Conservation (phyloP, 805 yeast genomes). For the Wickerhamomyces ciferrii region DNA sequence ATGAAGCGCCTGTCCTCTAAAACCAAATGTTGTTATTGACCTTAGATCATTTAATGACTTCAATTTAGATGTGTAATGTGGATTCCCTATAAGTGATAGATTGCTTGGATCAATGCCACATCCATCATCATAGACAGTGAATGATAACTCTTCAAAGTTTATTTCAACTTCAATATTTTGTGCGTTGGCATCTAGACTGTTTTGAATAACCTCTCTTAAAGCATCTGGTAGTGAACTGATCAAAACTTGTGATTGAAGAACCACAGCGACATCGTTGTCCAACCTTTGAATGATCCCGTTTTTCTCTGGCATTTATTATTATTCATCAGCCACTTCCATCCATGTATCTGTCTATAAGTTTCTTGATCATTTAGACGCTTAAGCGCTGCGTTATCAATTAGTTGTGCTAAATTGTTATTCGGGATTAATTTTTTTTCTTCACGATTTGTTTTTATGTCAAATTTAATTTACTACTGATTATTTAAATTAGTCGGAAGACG, state of each 20-base stretch:
- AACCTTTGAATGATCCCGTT: not conserved
- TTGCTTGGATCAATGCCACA: constrained; percentile 48
- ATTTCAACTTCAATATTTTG: constrained; percentile 26
- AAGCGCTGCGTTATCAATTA: too few relatives aligned
- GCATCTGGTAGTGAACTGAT: constrained; percentile 32
- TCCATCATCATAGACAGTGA: constrained; percentile 61
- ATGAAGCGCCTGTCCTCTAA: constrained; percentile 63
- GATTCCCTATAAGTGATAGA: constrained; percentile 36
- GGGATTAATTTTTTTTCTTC: too few relatives aligned
- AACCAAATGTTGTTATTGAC: constrained; percentile 45
- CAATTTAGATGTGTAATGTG: constrained; percentile 52
- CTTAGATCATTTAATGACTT: constrained; percentile 29
- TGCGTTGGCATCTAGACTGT: constrained; percentile 49
- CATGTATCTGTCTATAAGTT: too few relatives aligned
- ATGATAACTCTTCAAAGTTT: constrained; percentile 26
- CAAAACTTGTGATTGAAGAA: constrained; percentile 25
- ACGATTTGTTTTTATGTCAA: not conserved
- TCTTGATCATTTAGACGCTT: too few relatives aligned
- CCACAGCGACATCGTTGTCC: not conserved
- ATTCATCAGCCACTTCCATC: not conserved
- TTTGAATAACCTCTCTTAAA: constrained; percentile 42
- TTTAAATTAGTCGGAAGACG: too few relatives aligned
- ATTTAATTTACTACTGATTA: too few relatives aligned
- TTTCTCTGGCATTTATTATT: not conserved
- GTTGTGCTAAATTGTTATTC: too few relatives aligned